Base-by-base conservation (phyloP, 345 rosid genomes). In the Pistacia integerrima region DNA sequence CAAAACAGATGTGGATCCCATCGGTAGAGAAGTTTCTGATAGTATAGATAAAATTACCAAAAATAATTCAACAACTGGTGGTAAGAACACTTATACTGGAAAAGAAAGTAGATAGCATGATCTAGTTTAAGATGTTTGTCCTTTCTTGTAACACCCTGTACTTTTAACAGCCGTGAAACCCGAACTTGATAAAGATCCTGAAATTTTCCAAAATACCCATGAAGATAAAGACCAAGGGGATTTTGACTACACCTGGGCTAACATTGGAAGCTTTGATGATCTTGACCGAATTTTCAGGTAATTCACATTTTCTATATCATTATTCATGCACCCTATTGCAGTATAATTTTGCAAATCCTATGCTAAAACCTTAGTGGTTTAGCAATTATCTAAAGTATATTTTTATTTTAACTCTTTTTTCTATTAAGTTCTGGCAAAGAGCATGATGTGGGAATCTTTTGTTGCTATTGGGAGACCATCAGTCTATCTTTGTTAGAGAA, bases 251-350 rank as follows among this genome's bases (percentile, higher is more conserved):
- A 85, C 90, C 75, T 96, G 99, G 99, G 98, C 82, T 75, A 89
- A 85, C 85, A 90, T 96, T 74, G 93, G 98, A 86, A 92, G 98
- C 82, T 96, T 96, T 84, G 99, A 92, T 82, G 99, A 93, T 83
- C 93, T 93, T 76, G 94, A 93, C 81, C 92, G 77, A 77, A 91
- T 96, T 72, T 91, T 96, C 83, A 93, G 99, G 99, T 96, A 89
- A 92, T 77, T 71, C 79, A 78, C 72, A 33, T 55, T 76, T 70
- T 57, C 35, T 67, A 14, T 61, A 68, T 73, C 74, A 28, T 64
- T 65, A 44, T 65, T 58, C 18, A 17, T 67, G 56, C 64, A 54
- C 22, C 74, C 67, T 30, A 72, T 55, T 65, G 69, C 72, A 72
- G 55, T 44, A 64, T 74, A 12, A 38, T 64, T 55, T 41, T 69